Evolutionary conservation across 169 alveolate genomes (phyloP), one percentile per base, ranked within the genome.

Genomic region (Plasmodium inui): DNA sequence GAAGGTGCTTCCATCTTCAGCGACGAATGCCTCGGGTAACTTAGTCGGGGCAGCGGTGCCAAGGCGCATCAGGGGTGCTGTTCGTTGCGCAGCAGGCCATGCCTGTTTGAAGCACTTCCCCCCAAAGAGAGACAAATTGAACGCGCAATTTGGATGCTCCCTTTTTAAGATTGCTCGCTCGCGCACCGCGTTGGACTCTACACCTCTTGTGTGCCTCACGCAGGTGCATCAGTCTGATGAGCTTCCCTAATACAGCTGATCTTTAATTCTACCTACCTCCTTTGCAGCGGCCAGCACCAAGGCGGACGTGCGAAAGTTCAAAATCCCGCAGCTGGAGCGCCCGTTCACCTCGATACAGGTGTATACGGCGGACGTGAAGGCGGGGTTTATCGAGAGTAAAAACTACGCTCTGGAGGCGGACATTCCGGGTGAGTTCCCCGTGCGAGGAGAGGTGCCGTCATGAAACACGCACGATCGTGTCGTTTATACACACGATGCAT

Each of bases 301-400:
- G 41, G 84, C 19, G 37, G 93, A 85, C 37, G 78, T 73, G 14
- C 78, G 82, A 50, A 85, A 30, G 61, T 85, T 17, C 67, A 74
- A 50, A 19, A 0, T 85, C 12, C 93, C 93, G 37, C 53, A 50
- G 67, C 61, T 85, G 22, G 93, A 85, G 9, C 14, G 71, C 3
- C 93, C 93, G 28, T 32, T 85, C 37, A 85, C 82, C 39, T 73
- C 93, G 39, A 85, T 85, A 74, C 93, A 73, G 61, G 84, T 85
- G 30, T 74, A 85, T n/a, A 30, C 70, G 19, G 83, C 83, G 32
- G 71, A 82, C 14, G 53, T 32, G 76, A 82, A 82, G 39, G 34
- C 57, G 17, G 80, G 73, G 17, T 0, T 73, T 0, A 74, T 85
- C 26, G 93, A 85, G 79, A 85, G 61, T 17, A 85, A 85, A 53